Percentiles rank a stretch among this genome's conserved stretches.
phyloP scores from a whole-genome alignment of 768 basidiomycete species.

The Pleurotus sapidus region DNA sequence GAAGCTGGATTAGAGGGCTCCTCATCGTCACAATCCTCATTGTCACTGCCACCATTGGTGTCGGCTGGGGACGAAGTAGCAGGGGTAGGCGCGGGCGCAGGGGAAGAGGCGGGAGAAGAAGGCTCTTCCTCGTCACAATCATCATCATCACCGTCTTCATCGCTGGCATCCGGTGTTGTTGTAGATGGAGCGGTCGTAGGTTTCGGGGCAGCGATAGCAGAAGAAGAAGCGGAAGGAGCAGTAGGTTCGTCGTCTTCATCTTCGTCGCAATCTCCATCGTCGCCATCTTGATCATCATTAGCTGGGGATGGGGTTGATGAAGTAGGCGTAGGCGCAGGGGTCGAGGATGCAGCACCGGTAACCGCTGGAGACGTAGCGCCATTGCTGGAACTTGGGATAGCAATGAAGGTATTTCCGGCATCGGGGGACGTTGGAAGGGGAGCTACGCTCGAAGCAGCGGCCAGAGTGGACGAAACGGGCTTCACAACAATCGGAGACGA shows the following conservation, averaged over 20 bases:
- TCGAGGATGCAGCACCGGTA: not conserved
- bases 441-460: not conserved
- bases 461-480: not conserved
- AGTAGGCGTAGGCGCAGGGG: not conserved
- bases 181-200: not conserved
- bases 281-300: not conserved
- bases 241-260: not conserved
- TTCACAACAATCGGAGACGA: not conserved
- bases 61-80: not conserved
- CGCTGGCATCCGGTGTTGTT: not conserved
- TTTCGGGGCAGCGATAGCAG: not conserved
- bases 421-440: not conserved
- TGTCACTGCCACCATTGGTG: too few relatives aligned
- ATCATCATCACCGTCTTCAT: too few relatives aligned
- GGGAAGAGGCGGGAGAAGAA: conserved; percentile 4
- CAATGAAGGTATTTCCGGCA: not conserved
- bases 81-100: not conserved
- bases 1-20: too few relatives aligned
- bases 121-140: too few relatives aligned
- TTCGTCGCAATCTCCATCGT: too few relatives aligned
- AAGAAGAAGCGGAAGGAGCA: conserved; percentile 3
- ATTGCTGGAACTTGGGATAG: not conserved
- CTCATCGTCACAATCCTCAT: too few relatives aligned
- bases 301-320: not conserved
- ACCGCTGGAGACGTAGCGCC: not conserved